phyloP scores from a whole-genome alignment of 305 asterid genomes.

The Fraxinus greggii region DNA sequence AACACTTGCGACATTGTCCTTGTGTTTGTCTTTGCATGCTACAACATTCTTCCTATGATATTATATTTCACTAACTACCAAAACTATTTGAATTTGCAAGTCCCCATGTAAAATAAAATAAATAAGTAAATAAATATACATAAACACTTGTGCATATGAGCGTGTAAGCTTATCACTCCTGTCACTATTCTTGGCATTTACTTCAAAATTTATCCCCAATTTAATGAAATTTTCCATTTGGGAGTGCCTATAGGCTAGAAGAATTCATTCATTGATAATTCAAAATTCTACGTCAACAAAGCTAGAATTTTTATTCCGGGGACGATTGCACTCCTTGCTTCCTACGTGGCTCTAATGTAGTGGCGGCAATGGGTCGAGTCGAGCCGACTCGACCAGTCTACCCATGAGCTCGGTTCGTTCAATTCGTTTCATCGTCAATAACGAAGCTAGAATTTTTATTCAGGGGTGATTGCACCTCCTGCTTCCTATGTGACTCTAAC shows the following conservation, averaged over 20 bases:
- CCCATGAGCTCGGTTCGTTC: too few relatives aligned
- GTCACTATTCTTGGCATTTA: conserved; percentile 37
- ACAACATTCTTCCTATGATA: conserved; percentile 52
- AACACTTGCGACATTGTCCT: conserved; percentile 40
- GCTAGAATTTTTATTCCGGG: not conserved
- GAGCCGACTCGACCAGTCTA: too few relatives aligned
- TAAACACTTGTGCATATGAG: not conserved
- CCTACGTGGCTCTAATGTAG: not conserved
- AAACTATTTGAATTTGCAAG: conserved; percentile 17
- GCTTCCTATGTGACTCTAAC: too few relatives aligned
- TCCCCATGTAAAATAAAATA: conserved; percentile 28
- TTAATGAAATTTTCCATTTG: not conserved
- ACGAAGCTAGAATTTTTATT: too few relatives aligned
- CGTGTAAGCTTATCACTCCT: conserved; percentile 31
- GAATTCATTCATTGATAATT: not conserved
- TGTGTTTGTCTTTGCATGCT: conserved; percentile 41
- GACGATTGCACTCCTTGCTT: too few relatives aligned
- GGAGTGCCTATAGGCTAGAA: not conserved
- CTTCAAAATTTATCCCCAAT: not conserved
- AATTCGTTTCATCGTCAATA: too few relatives aligned
- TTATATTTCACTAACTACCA: conserved; percentile 2
- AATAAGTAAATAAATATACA: not conserved
- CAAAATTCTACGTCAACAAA: not conserved
- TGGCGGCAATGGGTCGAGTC: too few relatives aligned
- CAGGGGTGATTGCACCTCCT: too few relatives aligned